phyloP scores from a whole-genome alignment of 306 rosid genomes.

The Leucaena leucocephala region DNA sequence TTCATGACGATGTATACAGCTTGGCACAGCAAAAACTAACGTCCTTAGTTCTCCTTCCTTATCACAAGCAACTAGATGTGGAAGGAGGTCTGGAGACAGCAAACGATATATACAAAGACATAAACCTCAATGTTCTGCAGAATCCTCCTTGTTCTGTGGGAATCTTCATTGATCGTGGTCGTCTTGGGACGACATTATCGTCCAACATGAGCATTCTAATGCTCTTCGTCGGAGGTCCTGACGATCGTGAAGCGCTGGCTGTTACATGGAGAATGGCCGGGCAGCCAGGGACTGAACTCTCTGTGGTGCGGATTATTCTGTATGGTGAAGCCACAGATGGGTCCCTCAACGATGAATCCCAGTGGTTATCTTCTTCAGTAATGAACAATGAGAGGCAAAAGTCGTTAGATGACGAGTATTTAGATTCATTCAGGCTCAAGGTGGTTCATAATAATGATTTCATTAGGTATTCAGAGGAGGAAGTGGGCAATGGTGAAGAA shows the following conservation, averaged over 20 bases:
- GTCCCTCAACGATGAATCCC: neutral
- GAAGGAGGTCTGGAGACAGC: slow-evolving; percentile 25
- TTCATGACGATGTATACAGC: slow-evolving; percentile 46
- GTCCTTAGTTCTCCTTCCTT: slow-evolving; percentile 42
- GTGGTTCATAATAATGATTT: neutral
- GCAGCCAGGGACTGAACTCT: slow-evolving; percentile 35
- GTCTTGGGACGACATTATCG: neutral
- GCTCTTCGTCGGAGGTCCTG: slow-evolving; percentile 51
- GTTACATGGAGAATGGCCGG: slow-evolving; percentile 54
- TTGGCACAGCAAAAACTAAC: slow-evolving; percentile 38
- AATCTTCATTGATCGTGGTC: slow-evolving; percentile 41
- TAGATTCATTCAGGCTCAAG: slow-evolving; percentile 3
- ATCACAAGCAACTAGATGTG: slow-evolving; percentile 33
- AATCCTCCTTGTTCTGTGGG: slow-evolving; percentile 48
- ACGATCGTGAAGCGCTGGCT: slow-evolving; percentile 61
- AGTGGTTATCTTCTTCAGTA: neutral
- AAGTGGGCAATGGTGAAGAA: neutral
- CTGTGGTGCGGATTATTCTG: slow-evolving; percentile 27
- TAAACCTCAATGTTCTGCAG: slow-evolving; percentile 36
- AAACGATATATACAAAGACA: neutral
- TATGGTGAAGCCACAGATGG: neutral
- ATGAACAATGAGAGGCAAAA: neutral
- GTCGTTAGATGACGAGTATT: neutral
- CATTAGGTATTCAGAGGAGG: slow-evolving; percentile 9
- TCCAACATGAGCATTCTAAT: neutral